Percentiles rank a stretch among this genome's conserved stretches.
Conservation (phyloP, 1,139 yeast genomes). For the Protomyces gravidus region DNA sequence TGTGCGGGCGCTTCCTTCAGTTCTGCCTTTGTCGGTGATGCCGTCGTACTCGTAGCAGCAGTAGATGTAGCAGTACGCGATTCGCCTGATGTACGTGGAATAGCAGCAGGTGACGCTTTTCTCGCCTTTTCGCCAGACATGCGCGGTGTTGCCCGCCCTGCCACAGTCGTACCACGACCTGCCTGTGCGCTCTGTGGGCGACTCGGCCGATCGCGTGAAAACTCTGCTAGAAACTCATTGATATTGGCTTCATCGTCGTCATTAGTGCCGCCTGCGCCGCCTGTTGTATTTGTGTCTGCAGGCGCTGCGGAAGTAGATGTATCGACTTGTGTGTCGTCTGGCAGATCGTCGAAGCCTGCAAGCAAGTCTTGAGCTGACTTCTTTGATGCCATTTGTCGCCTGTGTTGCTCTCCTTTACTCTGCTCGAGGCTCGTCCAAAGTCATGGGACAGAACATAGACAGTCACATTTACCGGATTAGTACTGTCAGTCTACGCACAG, state of each 20-base stretch:
- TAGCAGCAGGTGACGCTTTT: not conserved
- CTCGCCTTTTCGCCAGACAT: not conserved
- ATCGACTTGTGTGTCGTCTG: not conserved
- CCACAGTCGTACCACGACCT: not conserved
- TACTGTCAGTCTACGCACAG: no score
- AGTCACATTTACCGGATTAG: no score
- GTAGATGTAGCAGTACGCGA: not conserved
- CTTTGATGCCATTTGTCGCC: not conserved
- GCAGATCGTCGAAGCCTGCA: not conserved
- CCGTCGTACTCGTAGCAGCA: not conserved
- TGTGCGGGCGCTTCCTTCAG: not conserved
- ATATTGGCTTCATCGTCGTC: conserved; percentile 25
- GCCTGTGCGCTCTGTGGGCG: conserved; percentile 16
- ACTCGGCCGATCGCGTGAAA: conserved; percentile 16
- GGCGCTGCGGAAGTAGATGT: not conserved
- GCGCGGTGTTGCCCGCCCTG: conserved; percentile 14
- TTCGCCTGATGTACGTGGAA: not conserved
- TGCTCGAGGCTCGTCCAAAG: no score
- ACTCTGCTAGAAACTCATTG: conserved; percentile 27
- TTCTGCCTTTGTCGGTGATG: not conserved
- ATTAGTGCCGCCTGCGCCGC: not conserved
- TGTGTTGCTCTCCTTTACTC: no score
- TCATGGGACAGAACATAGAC: no score
- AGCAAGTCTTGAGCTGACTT: not conserved
- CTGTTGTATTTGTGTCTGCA: not conserved